These are phyloP conservation scores for Aschersonia sp. DNA, from an alignment of 2,329 filamentous ascomycete species.

Conservation along the genomic window DNA sequence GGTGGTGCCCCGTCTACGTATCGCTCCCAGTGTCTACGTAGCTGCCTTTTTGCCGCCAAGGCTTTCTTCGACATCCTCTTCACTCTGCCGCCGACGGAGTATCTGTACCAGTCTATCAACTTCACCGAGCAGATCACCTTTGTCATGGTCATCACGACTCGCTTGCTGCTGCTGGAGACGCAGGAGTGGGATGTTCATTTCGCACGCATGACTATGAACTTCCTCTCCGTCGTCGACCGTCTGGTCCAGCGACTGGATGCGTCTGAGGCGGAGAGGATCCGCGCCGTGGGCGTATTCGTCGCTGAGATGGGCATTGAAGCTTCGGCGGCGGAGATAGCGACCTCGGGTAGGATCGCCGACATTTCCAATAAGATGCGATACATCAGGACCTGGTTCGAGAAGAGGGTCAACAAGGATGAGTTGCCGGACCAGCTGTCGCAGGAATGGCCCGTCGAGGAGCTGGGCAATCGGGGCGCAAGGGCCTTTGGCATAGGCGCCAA, in stretches of 20 bases:
- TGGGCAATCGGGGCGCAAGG: background rate
- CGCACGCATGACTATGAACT: constrained; percentile 8
- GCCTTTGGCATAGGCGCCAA: background rate
- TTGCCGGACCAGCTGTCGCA: constrained; percentile 4
- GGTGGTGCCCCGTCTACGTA: constrained; percentile 12
- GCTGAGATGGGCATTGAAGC: constrained; percentile 8
- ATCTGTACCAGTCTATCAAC: constrained; percentile 7
- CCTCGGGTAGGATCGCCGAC: background rate
- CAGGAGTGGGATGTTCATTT: constrained; percentile 10
- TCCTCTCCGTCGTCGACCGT: constrained; percentile 6
- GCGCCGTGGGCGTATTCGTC: constrained; percentile 5
- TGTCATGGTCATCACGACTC: constrained; percentile 8
- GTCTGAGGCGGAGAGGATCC: constrained; percentile 4
- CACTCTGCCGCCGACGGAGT: constrained; percentile 11
- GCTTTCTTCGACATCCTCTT: constrained; percentile 18
- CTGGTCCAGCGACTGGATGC: constrained; percentile 5
- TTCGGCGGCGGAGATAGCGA: constrained; percentile 8
- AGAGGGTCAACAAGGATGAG: constrained; percentile 5
- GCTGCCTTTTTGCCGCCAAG: constrained; percentile 19
- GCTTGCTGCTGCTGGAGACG: constrained; percentile 10
- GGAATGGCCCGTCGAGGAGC: constrained; percentile 4
- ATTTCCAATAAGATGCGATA: constrained; percentile 9
- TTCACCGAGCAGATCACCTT: constrained; percentile 8
- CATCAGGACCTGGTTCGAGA: constrained; percentile 18
- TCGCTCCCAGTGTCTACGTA: constrained; percentile 17